A percentile compares a stretch with the other conserved stretches of the same genome.
These are phyloP conservation scores for Gastrodia elata DNA, from an alignment of 106 monocot genomes.

Conservation along the genomic window DNA sequence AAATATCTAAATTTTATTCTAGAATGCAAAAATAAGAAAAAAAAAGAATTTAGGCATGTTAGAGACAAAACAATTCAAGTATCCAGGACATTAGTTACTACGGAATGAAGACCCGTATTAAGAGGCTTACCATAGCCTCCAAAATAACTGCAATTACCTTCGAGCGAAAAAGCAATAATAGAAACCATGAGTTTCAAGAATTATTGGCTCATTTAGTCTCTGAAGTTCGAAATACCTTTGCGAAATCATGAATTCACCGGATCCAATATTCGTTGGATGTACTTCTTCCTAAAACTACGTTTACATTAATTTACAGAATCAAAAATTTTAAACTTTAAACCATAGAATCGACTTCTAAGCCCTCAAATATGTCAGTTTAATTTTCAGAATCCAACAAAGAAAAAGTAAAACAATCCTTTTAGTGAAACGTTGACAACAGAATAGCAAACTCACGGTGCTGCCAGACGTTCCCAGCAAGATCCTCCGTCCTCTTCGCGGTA, in stretches of 20 bases:
- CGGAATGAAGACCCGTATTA: background rate
- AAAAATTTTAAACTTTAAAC: background rate
- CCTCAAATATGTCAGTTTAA: background rate
- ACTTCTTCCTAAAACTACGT: too few relatives aligned
- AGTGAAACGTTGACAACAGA: background rate
- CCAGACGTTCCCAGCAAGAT: conserved; percentile 19
- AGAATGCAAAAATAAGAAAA: background rate
- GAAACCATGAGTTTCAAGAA: background rate
- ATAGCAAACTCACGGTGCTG: conserved; percentile 12
- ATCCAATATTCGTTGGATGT: background rate
- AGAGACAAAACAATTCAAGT: background rate
- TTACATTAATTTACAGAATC: too few relatives aligned
- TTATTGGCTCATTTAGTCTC: too few relatives aligned
- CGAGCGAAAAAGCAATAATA: background rate
- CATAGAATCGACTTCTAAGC: background rate
- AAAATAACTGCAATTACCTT: background rate
- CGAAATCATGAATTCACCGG: background rate
- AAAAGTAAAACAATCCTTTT: background rate
- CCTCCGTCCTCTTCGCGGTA: conserved; percentile 14
- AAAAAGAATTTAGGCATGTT: background rate
- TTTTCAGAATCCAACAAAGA: too few relatives aligned
- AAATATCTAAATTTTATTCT: background rate
- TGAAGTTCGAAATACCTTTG: background rate
- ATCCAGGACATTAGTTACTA: background rate
- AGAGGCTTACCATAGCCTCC: background rate